A percentile compares a stretch with the other conserved stretches of the same genome.
Evolutionary conservation across 768 basidiomycete genomes (phyloP).

Genomic region (Rhodotorula graminis): DNA sequence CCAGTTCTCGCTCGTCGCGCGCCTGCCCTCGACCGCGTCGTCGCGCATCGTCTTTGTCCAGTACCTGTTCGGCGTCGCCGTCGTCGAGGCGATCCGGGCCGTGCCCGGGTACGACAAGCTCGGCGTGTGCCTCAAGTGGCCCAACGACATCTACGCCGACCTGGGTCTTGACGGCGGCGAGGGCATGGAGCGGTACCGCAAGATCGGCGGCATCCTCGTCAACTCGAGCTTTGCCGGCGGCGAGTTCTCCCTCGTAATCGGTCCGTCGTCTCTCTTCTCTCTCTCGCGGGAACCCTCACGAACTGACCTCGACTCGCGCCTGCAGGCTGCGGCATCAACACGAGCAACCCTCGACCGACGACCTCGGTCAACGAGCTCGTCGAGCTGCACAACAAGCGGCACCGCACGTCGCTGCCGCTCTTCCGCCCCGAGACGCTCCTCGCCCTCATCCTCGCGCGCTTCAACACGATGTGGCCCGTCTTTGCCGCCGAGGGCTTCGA

Average conservation of each 20-base stretch:
- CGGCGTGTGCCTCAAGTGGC: slow-evolving; percentile 83
- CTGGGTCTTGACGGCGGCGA: slow-evolving; percentile 45
- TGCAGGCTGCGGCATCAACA: slow-evolving; percentile 81
- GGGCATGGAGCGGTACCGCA: slow-evolving; percentile 53
- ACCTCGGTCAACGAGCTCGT: slow-evolving; percentile 71
- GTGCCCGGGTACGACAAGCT: slow-evolving; percentile 56
- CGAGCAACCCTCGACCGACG: slow-evolving; percentile 74
- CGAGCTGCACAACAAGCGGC: slow-evolving; percentile 44
- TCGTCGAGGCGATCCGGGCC: slow-evolving; percentile 63
- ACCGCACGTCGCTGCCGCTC: slow-evolving; percentile 44
- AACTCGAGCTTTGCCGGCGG: slow-evolving; percentile 75
- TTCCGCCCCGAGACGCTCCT: slow-evolving; percentile 70
- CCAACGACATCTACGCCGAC: slow-evolving; percentile 85
- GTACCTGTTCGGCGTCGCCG: slow-evolving; percentile 82
- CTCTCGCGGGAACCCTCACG: background rate
- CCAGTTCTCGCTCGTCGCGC: slow-evolving; percentile 70
- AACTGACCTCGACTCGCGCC: background rate
- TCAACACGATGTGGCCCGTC: slow-evolving; percentile 69
- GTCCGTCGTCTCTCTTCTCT: slow-evolving; percentile 51
- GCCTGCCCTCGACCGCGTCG: slow-evolving; percentile 57
- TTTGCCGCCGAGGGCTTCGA: slow-evolving; percentile 73
- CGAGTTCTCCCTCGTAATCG: slow-evolving; percentile 70
- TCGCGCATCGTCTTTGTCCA: slow-evolving; percentile 82
- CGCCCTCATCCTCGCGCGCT: slow-evolving; percentile 67
- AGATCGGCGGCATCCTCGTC: slow-evolving; percentile 87